Evolutionary conservation across 2,329 filamentous ascomycete species (phyloP), one percentile per base, ranked within the genome.

Genomic region (Amesomyces nigricolor): DNA sequence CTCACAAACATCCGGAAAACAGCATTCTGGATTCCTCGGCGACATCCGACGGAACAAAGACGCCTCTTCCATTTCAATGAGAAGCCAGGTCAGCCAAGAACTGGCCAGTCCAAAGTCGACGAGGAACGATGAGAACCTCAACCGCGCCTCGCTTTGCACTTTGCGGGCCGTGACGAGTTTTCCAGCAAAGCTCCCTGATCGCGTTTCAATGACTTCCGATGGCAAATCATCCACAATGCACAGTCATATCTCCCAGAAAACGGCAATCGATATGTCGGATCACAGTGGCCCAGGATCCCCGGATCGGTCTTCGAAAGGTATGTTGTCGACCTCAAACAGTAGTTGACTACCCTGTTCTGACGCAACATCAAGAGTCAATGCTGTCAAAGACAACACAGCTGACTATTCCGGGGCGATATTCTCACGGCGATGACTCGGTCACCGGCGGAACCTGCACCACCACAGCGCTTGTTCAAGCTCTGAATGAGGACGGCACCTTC

Each of bases 1-100:
- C 0, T 72, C 72, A 0, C 64, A 65, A 29, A 67, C 72, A 11
- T 69, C 72, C 39, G 32, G 32, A 13, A 35, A 9, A 7, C 32
- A 9, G 32, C 68, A 70, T 0, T 74, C 76, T 56, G 71, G 71
- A 3, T 72, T 80, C 45, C 73, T 81, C 49, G 68, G 73, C 37
- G 66, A 69, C 26, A 72, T 73, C 49, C 67, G 67, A 45, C 68
- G 69, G 53, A 72, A 68, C 62, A 72, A 69, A 50, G 61, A 64
- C 17, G 61, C 58, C 5, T 50, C 59, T 10, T 63, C 63, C 3
- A 51, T 11, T 6, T n/a, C 39, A 5, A 29, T 19, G 16, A 47
- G 10, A 19, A 37, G 42, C 54, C 66, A 62, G 53, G 58, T 59
- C 6, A 56, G 58, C 3, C 47, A 29, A 13, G 51, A 56, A 14